phyloP scores from a whole-genome alignment of 441 rosid genomes.

The Pelargonium australe region DNA sequence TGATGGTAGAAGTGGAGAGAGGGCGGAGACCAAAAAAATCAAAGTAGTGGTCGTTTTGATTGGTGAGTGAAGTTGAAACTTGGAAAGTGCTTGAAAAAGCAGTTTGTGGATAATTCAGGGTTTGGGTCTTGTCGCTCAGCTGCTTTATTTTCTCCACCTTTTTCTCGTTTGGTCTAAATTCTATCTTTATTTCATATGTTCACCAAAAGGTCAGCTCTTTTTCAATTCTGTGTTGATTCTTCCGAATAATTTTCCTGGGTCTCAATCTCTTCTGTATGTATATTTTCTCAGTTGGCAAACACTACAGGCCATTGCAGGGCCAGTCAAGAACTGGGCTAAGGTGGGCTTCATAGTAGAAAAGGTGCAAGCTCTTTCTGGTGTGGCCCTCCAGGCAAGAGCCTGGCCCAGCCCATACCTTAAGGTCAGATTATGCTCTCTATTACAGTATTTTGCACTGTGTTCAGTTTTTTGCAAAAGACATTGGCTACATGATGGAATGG shows the following conservation, averaged over 20 bases:
- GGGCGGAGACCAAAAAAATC: background rate
- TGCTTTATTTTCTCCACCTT: constrained; percentile 7
- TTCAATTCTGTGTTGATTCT: background rate
- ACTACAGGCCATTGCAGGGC: background rate
- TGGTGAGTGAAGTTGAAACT: constrained; percentile 6
- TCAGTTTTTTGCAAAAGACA: background rate
- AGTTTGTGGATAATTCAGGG: background rate
- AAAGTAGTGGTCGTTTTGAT: background rate
- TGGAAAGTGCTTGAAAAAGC: background rate
- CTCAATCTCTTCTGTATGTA: background rate
- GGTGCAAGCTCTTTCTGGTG: background rate
- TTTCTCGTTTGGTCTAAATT: background rate
- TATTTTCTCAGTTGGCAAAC: constrained; percentile 4
- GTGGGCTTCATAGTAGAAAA: background rate
- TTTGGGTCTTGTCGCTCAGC: background rate
- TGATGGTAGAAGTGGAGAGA: background rate
- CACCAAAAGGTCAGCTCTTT: background rate
- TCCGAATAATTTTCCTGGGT: constrained; percentile 2
- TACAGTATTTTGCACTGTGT: background rate
- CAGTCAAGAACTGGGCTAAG: constrained; percentile 1
- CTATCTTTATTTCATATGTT: background rate
- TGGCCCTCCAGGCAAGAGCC: background rate
- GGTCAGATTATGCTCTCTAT: background rate
- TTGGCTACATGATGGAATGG: too few relatives aligned
- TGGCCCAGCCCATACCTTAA: constrained; percentile 6